These are phyloP conservation scores for Musa beccarii DNA, from an alignment of 176 grass and related monocot species.

Conservation along the genomic window DNA sequence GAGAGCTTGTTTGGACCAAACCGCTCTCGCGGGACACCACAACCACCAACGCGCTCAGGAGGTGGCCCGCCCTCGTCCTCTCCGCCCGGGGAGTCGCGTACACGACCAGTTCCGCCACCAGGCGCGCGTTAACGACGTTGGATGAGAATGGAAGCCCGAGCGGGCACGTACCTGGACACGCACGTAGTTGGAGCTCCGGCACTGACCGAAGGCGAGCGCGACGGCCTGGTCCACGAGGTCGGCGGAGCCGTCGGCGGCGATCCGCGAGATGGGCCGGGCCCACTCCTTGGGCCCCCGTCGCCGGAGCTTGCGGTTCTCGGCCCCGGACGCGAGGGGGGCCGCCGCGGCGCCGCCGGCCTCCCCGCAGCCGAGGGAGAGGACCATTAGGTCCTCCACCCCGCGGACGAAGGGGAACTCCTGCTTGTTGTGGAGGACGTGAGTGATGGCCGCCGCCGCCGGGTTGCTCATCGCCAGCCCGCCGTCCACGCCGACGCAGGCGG, in stretches of 20 bases:
- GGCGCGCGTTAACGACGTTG: neutral
- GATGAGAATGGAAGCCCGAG: neutral
- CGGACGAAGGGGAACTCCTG: slow-evolving; percentile 97
- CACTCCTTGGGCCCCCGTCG: slow-evolving; percentile 74
- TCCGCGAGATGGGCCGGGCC: slow-evolving; percentile 67
- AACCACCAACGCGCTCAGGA: neutral
- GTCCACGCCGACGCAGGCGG: no score
- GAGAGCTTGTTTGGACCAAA: no score
- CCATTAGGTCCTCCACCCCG: slow-evolving; percentile 92
- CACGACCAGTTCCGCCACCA: neutral
- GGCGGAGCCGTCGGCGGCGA: slow-evolving; percentile 79
- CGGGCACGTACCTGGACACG: slow-evolving; percentile 63
- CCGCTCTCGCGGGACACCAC: neutral
- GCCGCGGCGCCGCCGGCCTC: slow-evolving; percentile 19
- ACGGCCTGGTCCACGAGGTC: slow-evolving; percentile 95
- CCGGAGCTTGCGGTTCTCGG: slow-evolving; percentile 34
- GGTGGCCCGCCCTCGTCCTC: neutral
- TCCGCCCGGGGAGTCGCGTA: neutral
- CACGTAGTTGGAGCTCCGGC: slow-evolving; percentile 75
- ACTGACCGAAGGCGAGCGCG: slow-evolving; percentile 84
- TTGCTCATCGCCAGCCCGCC: slow-evolving; percentile 44
- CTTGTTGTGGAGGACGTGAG: slow-evolving; percentile 98
- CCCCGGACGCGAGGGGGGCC: slow-evolving; percentile 10
- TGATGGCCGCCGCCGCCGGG: slow-evolving; percentile 75
- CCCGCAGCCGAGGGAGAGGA: slow-evolving; percentile 67